Evolutionary conservation across 345 rosid species (phyloP), one percentile per base, ranked within the genome.

Genomic region (Rhizophora mangle): DNA sequence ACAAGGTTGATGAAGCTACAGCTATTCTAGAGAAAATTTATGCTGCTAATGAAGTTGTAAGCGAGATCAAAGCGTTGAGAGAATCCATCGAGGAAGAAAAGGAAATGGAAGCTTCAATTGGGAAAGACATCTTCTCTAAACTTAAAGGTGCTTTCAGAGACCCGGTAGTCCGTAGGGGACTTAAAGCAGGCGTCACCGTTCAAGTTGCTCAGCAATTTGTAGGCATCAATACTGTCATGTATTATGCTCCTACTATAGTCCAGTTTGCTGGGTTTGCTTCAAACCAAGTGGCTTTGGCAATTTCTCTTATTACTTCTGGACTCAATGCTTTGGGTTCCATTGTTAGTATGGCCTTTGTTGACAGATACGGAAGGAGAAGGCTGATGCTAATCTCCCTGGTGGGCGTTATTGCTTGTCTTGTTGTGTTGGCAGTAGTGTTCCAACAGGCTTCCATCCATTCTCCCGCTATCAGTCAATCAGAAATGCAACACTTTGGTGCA

Each of bases 141-240:
- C 55, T 91, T 19, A 94, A 77, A 79, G 91, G 91, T 37, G 98
- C 96, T 5, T 83, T 81, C 2, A 49, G 62, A 2, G 79, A 88
- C 52, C 55, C 49, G 0, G 70, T 83, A 1, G 91, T 87, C 18
- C 68, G 98, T n/a, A 82, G 95, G 67, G 97, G 86, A 71, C 91
- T 94, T 9, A 84, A 86, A 0, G 95, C 96, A 0, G 96, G 97
- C 18, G 72, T 88, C 20, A 82, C 91, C 1, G 95, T 87, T 11
- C 97, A 91, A 65, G 95, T 88, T 27, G 93, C 90, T 16, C 96
- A 94, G 65, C 97, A 94, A 73, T 89, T 88, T 56, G 90, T 83
- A 0, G 98, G 97, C 20, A 92, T 94, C 76, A 94, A 94, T 68
- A 93, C 96, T 0, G 93, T 93, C 36, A 84, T 93, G 97, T 94